These are phyloP conservation scores for Castanea crenata DNA, from an alignment of 306 rosid species.

Conservation along the genomic window DNA sequence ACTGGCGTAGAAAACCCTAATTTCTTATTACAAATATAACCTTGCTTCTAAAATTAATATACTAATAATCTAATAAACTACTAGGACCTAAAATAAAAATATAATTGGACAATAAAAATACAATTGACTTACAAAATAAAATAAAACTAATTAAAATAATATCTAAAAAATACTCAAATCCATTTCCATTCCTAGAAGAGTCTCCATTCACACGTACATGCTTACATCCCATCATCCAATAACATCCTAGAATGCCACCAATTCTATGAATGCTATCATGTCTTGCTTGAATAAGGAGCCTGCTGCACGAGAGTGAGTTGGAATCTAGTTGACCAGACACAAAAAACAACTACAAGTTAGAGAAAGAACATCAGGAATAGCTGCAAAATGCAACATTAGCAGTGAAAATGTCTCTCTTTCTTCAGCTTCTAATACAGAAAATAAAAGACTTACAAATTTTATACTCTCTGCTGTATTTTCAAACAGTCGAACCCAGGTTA, in stretches of 20 bases:
- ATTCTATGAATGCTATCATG: neutral
- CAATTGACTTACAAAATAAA: too few species aligned
- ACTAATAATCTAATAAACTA: too few species aligned
- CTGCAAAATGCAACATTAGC: neutral
- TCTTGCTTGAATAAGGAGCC: neutral
- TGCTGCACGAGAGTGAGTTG: neutral
- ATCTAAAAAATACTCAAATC: constrained; percentile 62
- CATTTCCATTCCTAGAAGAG: constrained; percentile 73
- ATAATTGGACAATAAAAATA: too few species aligned
- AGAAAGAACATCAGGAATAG: neutral
- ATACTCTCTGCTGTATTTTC: neutral
- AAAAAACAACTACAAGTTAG: neutral
- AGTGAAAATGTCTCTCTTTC: constrained; percentile 6
- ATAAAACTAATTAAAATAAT: constrained; percentile 12
- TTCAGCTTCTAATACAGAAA: neutral
- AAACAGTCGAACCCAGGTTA: neutral
- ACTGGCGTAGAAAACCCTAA: too few species aligned
- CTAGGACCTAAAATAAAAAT: too few species aligned
- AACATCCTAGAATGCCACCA: neutral
- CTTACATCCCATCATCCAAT: constrained; percentile 75
- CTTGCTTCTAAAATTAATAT: too few species aligned
- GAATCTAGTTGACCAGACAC: neutral
- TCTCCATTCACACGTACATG: constrained; percentile 80
- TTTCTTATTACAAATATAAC: too few species aligned
- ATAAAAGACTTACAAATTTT: neutral